Percentiles rank a stretch among this genome's conserved stretches.
These are phyloP conservation scores for Lecanicillium sp. DNA, from an alignment of 2,329 filamentous ascomycete species.

Conservation along the genomic window DNA sequence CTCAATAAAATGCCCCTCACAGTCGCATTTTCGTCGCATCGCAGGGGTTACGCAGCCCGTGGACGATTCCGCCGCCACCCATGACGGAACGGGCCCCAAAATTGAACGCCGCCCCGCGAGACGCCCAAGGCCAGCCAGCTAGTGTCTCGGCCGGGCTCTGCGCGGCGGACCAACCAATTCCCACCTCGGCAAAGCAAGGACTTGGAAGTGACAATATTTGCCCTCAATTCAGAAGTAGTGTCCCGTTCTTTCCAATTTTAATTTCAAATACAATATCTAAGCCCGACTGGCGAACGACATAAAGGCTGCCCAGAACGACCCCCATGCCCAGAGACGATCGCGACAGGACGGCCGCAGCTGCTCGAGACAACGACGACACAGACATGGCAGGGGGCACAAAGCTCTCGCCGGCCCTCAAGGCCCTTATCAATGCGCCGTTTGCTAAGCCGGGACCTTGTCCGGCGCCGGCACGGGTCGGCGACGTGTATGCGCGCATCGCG, in stretches of 20 bases:
- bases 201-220: no score
- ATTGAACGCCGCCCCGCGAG: conserved; percentile 6
- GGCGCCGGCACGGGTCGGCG: conserved; percentile 53
- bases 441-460: conserved; percentile 60
- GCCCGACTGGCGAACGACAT: no score
- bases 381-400: conserved; percentile 55
- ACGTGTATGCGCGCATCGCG: conserved; percentile 59
- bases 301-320: no score
- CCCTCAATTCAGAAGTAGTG: no score
- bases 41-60: no score
- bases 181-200: no score
- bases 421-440: conserved; percentile 64
- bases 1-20: no score
- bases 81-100: conserved; percentile 10
- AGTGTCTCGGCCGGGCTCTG: not conserved
- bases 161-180: not conserved
- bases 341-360: conserved; percentile 11
- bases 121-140: not conserved
- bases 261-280: no score
- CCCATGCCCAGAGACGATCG: not conserved
- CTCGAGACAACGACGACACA: conserved; percentile 17
- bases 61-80: no score
- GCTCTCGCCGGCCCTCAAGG: conserved; percentile 64
- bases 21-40: no score
- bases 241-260: no score